Evolutionary conservation across 2,329 filamentous ascomycete genomes (phyloP).

Genomic region (Paecilomyces dactylethromorphus): DNA sequence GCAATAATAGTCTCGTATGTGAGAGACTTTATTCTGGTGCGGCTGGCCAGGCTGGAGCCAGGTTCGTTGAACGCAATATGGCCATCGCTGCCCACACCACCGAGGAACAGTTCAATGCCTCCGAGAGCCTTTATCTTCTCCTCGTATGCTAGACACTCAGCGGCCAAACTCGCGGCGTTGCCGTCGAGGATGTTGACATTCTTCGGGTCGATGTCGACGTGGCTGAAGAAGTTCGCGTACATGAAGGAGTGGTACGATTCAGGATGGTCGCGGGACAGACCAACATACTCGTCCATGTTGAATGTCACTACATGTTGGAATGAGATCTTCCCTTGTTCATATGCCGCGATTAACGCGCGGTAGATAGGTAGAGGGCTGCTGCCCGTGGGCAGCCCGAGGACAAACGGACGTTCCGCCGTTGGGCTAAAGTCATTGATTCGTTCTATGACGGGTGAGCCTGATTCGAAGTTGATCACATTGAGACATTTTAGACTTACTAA

Average conservation of each 20-base stretch:
- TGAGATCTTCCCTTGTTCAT: constrained; percentile 56
- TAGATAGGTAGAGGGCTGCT: constrained; percentile 45
- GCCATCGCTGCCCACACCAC: constrained; percentile 72
- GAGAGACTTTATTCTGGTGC: constrained; percentile 70
- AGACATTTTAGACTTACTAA: no score
- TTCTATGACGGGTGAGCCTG: no score
- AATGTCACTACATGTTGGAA: constrained; percentile 76
- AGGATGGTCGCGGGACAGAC: constrained; percentile 66
- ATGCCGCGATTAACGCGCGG: constrained; percentile 51
- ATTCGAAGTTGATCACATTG: no score
- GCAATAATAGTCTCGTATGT: constrained; percentile 73
- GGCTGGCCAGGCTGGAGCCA: constrained; percentile 63
- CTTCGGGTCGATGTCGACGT: constrained; percentile 64
- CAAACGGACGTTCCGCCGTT: constrained; percentile 48
- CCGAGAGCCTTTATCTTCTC: constrained; percentile 29
- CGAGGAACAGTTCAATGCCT: constrained; percentile 71
- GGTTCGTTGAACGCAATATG: constrained; percentile 81
- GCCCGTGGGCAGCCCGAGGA: constrained; percentile 69
- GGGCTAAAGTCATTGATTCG: no score
- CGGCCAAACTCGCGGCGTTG: constrained; percentile 63
- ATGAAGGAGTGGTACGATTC: constrained; percentile 78
- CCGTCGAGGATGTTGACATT: constrained; percentile 73
- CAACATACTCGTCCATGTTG: constrained; percentile 81
- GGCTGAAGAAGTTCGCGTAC: constrained; percentile 77
- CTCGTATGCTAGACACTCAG: constrained; percentile 47